These are phyloP conservation scores for Teunomyces tritomae DNA, from an alignment of 805 yeast genomes.

Conservation along the genomic window DNA sequence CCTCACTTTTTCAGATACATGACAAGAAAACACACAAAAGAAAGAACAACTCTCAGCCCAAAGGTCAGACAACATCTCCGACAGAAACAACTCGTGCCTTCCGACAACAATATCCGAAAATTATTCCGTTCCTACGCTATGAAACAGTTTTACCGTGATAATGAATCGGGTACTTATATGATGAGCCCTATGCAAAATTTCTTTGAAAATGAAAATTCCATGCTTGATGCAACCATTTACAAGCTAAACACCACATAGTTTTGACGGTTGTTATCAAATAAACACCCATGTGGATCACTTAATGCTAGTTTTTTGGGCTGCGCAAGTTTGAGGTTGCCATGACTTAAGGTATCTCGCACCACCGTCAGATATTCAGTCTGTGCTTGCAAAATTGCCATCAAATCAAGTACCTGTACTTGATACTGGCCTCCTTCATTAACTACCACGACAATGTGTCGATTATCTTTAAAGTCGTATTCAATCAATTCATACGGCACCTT, in stretches of 20 bases:
- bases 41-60: constrained; percentile 14
- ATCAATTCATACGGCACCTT: constrained; percentile 1
- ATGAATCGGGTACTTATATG: constrained; percentile 12
- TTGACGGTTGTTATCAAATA: constrained; percentile 39
- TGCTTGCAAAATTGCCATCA: neutral
- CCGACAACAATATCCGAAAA: constrained; percentile 27
- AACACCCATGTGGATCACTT: constrained; percentile 35
- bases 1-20: constrained; percentile 27
- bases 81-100: constrained; percentile 26
- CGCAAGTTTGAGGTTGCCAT: constrained; percentile 8
- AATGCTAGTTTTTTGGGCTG: constrained; percentile 32
- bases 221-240: constrained; percentile 7
- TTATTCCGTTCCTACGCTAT: constrained; percentile 25
- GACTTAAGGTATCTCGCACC: neutral
- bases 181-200: constrained; percentile 26
- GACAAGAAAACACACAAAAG: constrained; percentile 19
- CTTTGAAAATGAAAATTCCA: constrained; percentile 17
- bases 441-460: constrained; percentile 7
- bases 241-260: constrained; percentile 36
- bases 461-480: constrained; percentile 10
- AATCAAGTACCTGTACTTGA: constrained; percentile 1
- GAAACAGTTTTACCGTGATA: constrained; percentile 28
- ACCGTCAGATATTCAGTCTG: neutral
- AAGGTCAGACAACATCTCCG: constrained; percentile 17
- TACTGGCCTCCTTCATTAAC: neutral